Evolutionary conservation across 2,329 filamentous ascomycete species (phyloP), one percentile per base, ranked within the genome.

Genomic region (Cladosporium sp.): DNA sequence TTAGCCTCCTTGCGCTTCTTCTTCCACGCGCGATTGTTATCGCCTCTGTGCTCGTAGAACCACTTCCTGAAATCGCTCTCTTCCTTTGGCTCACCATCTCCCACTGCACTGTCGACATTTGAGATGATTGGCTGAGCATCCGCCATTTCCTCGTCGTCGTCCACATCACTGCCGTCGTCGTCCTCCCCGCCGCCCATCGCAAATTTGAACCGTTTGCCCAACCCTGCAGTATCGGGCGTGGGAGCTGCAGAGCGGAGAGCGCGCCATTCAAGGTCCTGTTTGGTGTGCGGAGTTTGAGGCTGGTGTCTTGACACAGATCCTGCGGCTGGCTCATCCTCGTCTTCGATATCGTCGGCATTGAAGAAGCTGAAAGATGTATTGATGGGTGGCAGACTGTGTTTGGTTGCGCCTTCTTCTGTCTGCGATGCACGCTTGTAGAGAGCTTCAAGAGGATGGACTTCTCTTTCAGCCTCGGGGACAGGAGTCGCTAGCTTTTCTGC

Each of bases 171-270:
- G n/a, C n/a, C n/a, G 9, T 74, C 69, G 7, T 76, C 72, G 1
- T 74, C 71, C 37, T 72, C 71, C 9, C 75, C 72, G 1, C 68
- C 69, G 2, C 69, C 20, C 67, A 70, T 43, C 57, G 71, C 36
- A 77, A 85, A 75, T 56, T 76, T 74, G 62, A 85, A 84, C 51
- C 74, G 78, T 22, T 82, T 80, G 36, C 76, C 83, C 2, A 88
- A 83, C 53, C 90, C 83, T 1, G 89, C 89, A 0, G 93, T 97
- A 64, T 99, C 93, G 0, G 93, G 93, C 0, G 93, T 99, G 0
- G 93, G 93, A 2, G 93, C 93, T 5, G 90, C 90, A 65, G 90
- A 96, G 50, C 93, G 80, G n/a, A 88, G 65, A 44, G 80, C 81
- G 55, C 90, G 80, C 70, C 76, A 82, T 59, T 89, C 85, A 24